Evolutionary conservation across 2,329 filamentous ascomycete species (phyloP), one percentile per base, ranked within the genome.

Genomic region (Monilinia polystroma): DNA sequence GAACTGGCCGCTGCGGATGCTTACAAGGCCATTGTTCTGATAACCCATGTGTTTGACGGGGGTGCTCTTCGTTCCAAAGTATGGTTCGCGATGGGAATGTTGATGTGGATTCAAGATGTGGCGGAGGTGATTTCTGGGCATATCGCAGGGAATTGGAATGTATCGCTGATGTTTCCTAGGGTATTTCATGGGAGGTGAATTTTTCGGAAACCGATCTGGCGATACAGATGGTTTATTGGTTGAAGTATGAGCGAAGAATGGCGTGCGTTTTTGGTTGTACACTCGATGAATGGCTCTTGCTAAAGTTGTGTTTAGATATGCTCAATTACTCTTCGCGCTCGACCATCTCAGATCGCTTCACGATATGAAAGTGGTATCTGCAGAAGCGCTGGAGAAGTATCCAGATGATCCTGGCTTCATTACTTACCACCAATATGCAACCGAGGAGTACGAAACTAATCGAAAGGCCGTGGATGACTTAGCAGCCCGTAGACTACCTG

Each of bases 1-100:
- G 67, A 70, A 43, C 67, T 70, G 3, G 64, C 60, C 2, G 67
- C 67, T n/a, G 23, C 52, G 6, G 67, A 68, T 67, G 64, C 68
- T 32, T 68, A 67, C 49, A 70, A 68, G 26, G 57, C 64, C 1
- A 60, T 68, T n/a, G 0, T 68, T 38, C 51, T 68, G 12, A 66
- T 23, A n/a, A 47, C 43, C 23, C 47, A 57, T 32, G 60, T 47
- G 2, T 41, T 68, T n/a, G 57, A 62, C 43, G 66, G 68, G 6
- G 45, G 20, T 1, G 4, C 0, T 29, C 41, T 47, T 0, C 23
- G 26, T 2, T 59, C 41, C 1, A 59, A 26, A 18, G 41, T 47
- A 2, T 59, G 57, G 43, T 20, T 49, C 1, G 23, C 32, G 20
- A 47, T 59, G 57, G 41, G 57, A 3, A 49, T 59, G 57, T 10